These are phyloP conservation scores for Papiliotrema flavescens DNA, from an alignment of 1,284 basidiomycete genomes.

Conservation along the genomic window DNA sequence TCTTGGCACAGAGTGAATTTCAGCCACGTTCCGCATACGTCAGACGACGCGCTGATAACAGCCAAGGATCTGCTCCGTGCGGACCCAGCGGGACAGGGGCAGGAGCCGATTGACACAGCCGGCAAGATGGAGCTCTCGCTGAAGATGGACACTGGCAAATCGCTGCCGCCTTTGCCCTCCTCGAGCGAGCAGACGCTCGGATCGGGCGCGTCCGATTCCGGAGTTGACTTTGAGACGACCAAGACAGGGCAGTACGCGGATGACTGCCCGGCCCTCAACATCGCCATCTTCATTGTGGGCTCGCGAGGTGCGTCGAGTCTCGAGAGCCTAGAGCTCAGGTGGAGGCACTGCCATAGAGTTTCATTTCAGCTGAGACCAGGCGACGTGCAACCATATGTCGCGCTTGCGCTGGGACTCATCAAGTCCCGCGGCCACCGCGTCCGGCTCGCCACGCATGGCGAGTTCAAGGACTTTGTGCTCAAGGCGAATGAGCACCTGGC, in stretches of 20 bases:
- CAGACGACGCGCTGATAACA: too few species aligned
- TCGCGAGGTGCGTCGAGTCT: conserved; percentile 55
- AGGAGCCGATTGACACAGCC: background rate
- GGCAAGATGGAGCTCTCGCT: conserved; percentile 44
- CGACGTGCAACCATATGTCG: conserved; percentile 66
- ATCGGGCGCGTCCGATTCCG: too few species aligned
- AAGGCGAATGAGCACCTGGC: conserved; percentile 54
- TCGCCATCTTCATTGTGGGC: conserved; percentile 63
- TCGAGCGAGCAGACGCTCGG: background rate
- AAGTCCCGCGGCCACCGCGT: conserved; percentile 57
- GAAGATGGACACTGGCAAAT: conserved; percentile 52
- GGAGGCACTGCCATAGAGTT: background rate
- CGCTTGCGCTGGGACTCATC: conserved; percentile 57
- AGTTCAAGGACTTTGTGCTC: conserved; percentile 57
- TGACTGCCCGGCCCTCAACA: conserved; percentile 52
- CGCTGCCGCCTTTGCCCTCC: conserved; percentile 49
- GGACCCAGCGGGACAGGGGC: too few species aligned
- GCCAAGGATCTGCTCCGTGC: too few species aligned
- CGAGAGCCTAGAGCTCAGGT: too few species aligned
- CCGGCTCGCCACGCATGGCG: conserved; percentile 62
- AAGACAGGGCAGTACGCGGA: background rate
- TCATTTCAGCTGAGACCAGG: conserved; percentile 44
- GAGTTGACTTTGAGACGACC: too few species aligned
- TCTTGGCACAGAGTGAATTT: too few species aligned
- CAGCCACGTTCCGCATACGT: too few species aligned